Percentiles rank a stretch among this genome's conserved stretches.
Conservation (phyloP, 495 filamentous ascomycete genomes). For the Neurospora cerealis region DNA sequence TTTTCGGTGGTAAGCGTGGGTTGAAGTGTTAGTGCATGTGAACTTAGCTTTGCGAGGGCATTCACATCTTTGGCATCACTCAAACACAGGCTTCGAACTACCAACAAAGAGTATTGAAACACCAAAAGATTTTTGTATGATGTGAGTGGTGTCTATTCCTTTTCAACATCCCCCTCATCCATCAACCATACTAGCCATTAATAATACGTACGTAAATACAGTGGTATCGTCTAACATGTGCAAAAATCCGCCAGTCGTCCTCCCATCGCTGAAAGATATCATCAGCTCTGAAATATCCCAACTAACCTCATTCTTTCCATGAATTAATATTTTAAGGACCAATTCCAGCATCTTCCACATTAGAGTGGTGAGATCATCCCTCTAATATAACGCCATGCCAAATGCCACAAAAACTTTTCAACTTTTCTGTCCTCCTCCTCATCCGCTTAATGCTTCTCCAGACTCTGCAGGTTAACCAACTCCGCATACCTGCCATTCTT, state of each 20-base stretch:
- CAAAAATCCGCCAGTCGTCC: not conserved
- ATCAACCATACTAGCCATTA: not conserved
- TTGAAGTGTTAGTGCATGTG: not conserved
- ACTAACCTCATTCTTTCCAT: not conserved
- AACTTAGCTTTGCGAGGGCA: not conserved
- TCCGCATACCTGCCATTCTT: slow-evolving; percentile 44
- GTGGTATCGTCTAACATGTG: not conserved
- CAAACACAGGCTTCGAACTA: not conserved
- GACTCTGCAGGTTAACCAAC: slow-evolving; percentile 58
- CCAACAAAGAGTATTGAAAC: not conserved
- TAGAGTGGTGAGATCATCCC: not conserved
- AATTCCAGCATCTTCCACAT: too few relatives aligned
- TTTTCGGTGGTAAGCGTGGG: not conserved
- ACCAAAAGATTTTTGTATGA: not conserved
- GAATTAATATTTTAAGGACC: not conserved
- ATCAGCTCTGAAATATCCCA: not conserved
- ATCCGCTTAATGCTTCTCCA: slow-evolving; percentile 43
- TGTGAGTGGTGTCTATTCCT: not conserved
- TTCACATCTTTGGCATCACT: not conserved
- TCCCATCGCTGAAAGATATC: not conserved
- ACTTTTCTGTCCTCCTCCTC: not conserved
- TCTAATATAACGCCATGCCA: not conserved
- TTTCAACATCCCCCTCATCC: not conserved
- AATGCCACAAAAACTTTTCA: not conserved
- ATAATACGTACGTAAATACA: not conserved